Evolutionary conservation across 164 flowering plant species (phyloP).

Genomic region (Piper betle): DNA sequence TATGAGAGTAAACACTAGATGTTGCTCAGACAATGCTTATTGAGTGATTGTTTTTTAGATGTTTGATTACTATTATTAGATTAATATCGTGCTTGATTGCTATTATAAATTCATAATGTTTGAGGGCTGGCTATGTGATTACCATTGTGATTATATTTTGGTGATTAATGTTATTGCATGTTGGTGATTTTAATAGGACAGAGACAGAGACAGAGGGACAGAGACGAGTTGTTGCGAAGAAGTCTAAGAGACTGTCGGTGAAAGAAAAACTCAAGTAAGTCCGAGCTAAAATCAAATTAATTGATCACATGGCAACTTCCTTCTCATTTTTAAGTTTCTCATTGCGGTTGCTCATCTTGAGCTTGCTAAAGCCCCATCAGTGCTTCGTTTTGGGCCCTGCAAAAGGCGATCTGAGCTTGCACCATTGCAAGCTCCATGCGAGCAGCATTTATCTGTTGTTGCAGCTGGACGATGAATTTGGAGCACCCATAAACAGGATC

Average conservation of each 20-base stretch:
- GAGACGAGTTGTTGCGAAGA: background rate
- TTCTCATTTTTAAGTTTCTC: no score
- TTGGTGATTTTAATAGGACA: no score
- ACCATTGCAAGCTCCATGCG: conserved; percentile 13
- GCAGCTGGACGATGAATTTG: conserved; percentile 15
- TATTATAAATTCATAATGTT: no score
- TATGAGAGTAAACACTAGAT: no score
- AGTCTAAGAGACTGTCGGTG: background rate
- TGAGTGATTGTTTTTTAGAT: no score
- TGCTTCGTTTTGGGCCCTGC: conserved; percentile 2
- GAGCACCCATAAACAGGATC: conserved; percentile 32
- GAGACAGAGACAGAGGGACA: no score
- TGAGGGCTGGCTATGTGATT: no score
- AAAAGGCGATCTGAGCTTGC: conserved; percentile 13
- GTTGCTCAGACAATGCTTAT: no score
- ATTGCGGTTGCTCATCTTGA: background rate
- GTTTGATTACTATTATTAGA: no score
- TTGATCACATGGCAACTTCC: background rate
- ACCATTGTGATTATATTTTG: no score
- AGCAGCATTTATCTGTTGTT: conserved; percentile 14
- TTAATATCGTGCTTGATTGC: no score
- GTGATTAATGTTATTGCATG: no score
- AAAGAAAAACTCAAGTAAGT: background rate
- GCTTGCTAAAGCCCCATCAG: background rate
- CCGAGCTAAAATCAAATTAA: background rate